Base-by-base conservation (phyloP, 345 rosid species). In the Lepidium aucheri region DNA sequence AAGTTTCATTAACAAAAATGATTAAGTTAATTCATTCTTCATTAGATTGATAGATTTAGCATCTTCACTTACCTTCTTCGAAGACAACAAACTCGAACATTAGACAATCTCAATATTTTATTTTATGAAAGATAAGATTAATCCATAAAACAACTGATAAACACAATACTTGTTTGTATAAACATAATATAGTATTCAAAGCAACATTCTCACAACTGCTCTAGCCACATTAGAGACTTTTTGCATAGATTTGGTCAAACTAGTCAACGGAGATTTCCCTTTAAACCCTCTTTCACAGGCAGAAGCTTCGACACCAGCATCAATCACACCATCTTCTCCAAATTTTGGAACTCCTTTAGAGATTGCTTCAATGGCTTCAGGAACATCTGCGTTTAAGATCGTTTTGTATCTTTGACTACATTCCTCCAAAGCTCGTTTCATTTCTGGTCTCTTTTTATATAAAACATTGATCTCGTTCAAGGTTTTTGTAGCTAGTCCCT, bases 321-420 rank as follows among this genome's bases (percentile, higher is more conserved):
- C 86, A 0, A 44, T 14, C 7, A 77, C 69, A 13, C 75, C 78
- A 0, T 79, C 63, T 18, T 67, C 81, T 0, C 78, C 89, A 12
- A 80, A 85, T 45, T 80, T 82, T 0, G 79, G 78, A 38, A 74
- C 60, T n/a, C 81, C 83, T 47, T 75, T 77, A 8, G 70, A 10
- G 4, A 82, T 42, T 5, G 85, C 89, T 33, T 79, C 81, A 22
- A 79, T 67, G 12, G 83, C 80, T 55, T 67, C 76, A 0, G 82
- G 89, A n/a, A 85, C 58, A 58, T 60, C 81, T 22, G 73, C 81
- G 24, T 82, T 60, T 35, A 82, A 53, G 18, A 82, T 76, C 22
- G 82, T 60, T 58, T 77, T 74, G 74, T 85, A 82, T 10, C 58
- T 38, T 8, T 74, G 74, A 41, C 65, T 72, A 71, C 89, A 85